Evolutionary conservation across 2,329 filamentous ascomycete species (phyloP), one percentile per base, ranked within the genome.

Genomic region (Thermoascus crustaceus): DNA sequence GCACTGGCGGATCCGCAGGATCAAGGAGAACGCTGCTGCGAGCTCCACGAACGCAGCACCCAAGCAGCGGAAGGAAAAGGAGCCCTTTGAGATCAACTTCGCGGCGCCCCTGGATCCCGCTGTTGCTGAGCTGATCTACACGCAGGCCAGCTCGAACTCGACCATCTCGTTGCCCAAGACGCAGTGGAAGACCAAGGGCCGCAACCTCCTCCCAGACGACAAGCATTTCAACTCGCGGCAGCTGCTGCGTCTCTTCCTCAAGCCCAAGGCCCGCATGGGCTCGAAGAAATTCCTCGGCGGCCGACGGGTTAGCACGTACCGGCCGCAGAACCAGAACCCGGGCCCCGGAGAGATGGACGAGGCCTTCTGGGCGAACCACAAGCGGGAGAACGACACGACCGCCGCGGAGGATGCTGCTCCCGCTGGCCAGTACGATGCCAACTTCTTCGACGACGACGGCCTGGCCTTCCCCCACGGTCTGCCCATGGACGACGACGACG

Each of bases 201-300:
- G 86, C 32, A 94, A 98, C 55, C 73, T 98, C 3, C 76, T 98
- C 4, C 89, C 93, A 2, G 91, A 98, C 53, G 91, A 98, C 64
- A 95, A 95, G 62, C 88, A 96, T 58, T 96, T 98, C 68, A 94
- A 88, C 66, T 96, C 89, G 6, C 84, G 83, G 54, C 85, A 94
- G 46, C 71, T 98, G 0, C 70, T 96, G 5, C 83, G 79, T 33
- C 73, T 98, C 1, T 98, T 96, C 72, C 72, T 96, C 18, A 98
- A 98, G 60, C 91, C 91, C 18, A 94, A 88, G 58, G 86, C 88
- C 7, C 81, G 82, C 26, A 75, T 95, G 61, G 79, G 82, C 29
- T 76, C 78, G 38, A 75, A 79, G 31, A 78, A 73, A 43, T 64
- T 69, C 29, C 67, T 69, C 4, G 68, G 74, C 30, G 66, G 67